Base-by-base conservation (phyloP, 495 filamentous ascomycete genomes). In the Lepraria neglecta region DNA sequence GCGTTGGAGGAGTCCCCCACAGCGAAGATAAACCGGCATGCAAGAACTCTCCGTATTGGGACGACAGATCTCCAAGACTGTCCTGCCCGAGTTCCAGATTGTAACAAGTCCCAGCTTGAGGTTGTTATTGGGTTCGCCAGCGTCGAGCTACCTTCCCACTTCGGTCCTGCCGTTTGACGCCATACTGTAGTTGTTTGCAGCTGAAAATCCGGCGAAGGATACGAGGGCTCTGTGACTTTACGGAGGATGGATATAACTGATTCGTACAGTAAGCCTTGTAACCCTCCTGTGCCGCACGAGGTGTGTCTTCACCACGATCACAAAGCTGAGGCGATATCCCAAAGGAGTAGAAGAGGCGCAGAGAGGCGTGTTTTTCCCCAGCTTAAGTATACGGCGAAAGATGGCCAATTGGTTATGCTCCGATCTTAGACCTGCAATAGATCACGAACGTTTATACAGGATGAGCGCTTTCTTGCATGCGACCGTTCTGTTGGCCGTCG, bases 261-360 rank as follows among this genome's bases (percentile, higher is more conserved):
- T 60, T 50, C 9, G 35, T 42, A 60, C 48, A 60, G 58, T 53
- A 60, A 60, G 58, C 58, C 51, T 38, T 35, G 31, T 54, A 54
- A 54, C 17, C 50, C 33, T 53, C 35, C 58, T 43, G 58, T 53
- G 58, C 58, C 47, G 40, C 48, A 19, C 19, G 21, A 45, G 38
- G 14, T 53, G 35, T 44, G 42, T 14, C 48, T 52, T 19, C 30
- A 44, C 24, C 11, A 28, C 15, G n/a, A 21, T 60, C 38, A 15
- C 48, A 24, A 35, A 45, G 38, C 38, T 43, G 17, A 40, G 21
- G 48, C 5, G 35, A 52, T 42, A 44, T 60, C 47, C 40, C 38
- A 31, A 33, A 42, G 38, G 47, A 60, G 47, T 46, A 35, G 38
- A 60, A 24, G 58, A 46, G 58, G 58, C 47, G 58, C 48, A 51